Percentiles rank a stretch among this genome's conserved stretches.
Conservation (phyloP, 2,329 filamentous ascomycete species). For the Ilyonectria mors-panacis region DNA sequence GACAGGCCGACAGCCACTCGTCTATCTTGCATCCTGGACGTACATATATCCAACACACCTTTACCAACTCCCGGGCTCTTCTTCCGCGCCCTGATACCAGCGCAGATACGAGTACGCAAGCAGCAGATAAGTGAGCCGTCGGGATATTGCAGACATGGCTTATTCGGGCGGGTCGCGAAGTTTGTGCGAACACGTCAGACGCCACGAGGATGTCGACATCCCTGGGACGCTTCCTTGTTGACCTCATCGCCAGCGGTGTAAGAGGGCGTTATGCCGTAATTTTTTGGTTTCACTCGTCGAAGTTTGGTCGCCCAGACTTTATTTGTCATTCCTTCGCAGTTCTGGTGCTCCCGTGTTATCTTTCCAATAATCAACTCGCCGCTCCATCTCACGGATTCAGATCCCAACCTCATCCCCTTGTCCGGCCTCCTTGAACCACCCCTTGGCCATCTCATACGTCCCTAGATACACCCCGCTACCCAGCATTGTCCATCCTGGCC, state of each 20-base stretch:
- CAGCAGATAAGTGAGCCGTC: not conserved
- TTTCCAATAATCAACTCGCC: not conserved
- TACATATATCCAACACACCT: slow-evolving; percentile 14
- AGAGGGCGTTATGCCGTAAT: slow-evolving; percentile 16
- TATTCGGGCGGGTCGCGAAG: not conserved
- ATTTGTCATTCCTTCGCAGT: slow-evolving; percentile 13
- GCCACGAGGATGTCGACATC: slow-evolving; percentile 49
- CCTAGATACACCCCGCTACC: slow-evolving; percentile 89
- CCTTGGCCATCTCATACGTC: slow-evolving; percentile 85
- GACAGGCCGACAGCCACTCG: slow-evolving; percentile 17
- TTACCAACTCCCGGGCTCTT: not conserved
- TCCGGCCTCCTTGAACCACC: slow-evolving; percentile 68
- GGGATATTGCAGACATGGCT: slow-evolving; percentile 1
- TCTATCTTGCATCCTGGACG: slow-evolving; percentile 15
- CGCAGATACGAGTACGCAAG: slow-evolving; percentile 15
- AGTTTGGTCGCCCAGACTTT: slow-evolving; percentile 7
- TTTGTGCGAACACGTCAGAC: slow-evolving; percentile 41
- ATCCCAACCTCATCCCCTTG: slow-evolving; percentile 55
- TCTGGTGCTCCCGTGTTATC: not conserved
- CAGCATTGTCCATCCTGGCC: slow-evolving; percentile 85
- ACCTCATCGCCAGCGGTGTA: slow-evolving; percentile 31
- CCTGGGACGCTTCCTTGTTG: slow-evolving; percentile 24
- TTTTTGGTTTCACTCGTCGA: slow-evolving; percentile 5
- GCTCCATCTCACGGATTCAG: slow-evolving; percentile 32
- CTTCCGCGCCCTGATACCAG: slow-evolving; percentile 4